Conservation (phyloP, 495 filamentous ascomycete species). For the Tuber indicum region DNA sequence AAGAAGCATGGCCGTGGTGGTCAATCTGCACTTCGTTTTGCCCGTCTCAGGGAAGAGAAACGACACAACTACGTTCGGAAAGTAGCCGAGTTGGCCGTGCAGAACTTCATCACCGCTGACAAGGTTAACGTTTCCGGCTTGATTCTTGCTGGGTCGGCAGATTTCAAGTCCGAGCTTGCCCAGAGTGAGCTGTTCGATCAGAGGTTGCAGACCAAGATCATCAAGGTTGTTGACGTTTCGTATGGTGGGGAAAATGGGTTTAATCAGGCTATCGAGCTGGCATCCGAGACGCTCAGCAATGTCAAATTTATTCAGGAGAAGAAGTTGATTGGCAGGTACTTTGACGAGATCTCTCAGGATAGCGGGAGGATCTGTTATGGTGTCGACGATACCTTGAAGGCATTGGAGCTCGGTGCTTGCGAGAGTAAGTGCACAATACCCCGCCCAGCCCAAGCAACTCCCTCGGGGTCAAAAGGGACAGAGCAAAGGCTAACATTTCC, state of each 20-base stretch:
- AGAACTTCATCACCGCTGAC: constrained; percentile 96
- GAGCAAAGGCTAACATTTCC: constrained; percentile 8
- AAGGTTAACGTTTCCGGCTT: constrained; percentile 95
- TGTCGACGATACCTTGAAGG: constrained; percentile 94
- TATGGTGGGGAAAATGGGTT: constrained; percentile 99
- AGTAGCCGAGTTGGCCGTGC: constrained; percentile 92
- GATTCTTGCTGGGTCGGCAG: constrained; percentile 91
- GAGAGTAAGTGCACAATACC: constrained; percentile 52
- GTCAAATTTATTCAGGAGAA: constrained; percentile 99
- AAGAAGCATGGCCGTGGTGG: constrained; percentile 99
- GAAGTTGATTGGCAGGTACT: constrained; percentile 97
- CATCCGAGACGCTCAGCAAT: constrained; percentile 91
- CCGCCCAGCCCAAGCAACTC: background rate
- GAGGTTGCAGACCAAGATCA: constrained; percentile 86
- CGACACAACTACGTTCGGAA: constrained; percentile 99
- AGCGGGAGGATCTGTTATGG: constrained; percentile 94
- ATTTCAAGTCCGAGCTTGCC: constrained; percentile 99
- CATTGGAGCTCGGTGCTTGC: constrained; percentile 89
- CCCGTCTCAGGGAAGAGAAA: constrained; percentile 98
- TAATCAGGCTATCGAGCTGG: constrained; percentile 96
- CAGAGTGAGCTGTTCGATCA: constrained; percentile 95
- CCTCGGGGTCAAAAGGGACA: background rate
- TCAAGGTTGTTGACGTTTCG: constrained; percentile 97
- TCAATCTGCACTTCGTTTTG: constrained; percentile 97
- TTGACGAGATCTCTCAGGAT: constrained; percentile 96